Evolutionary conservation across 352 stramenopile species (phyloP), one percentile per base, ranked within the genome.

Genomic region (Pythium aristosporum): DNA sequence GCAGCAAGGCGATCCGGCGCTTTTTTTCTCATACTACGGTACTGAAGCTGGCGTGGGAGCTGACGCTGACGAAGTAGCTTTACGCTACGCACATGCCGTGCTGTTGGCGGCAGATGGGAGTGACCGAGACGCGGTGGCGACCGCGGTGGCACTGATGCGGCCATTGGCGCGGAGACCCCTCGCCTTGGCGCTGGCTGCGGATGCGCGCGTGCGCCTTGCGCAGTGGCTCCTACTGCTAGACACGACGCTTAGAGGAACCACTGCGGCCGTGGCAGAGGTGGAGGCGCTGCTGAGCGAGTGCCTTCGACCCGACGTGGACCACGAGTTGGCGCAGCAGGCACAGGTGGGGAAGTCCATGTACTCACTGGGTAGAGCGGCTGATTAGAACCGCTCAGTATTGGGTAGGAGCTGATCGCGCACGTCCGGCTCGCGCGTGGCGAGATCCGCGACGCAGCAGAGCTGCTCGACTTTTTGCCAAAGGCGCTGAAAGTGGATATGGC

Each of bases 371-470:
- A 32, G 16, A 52, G 41, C 36, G 9, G 21, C 10, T 57, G 23
- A 16, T 23, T 48, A 21, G 25, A 30, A 30, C 25, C 25, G 25
- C 25, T 30, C 25, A 5, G 25, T 30, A 28, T 37, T 25, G 7
- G 25, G 0, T 51, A 88, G 75, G 77, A 87, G 49, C 68, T 87
- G 21, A 55, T 86, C 10, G 72, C 68, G n/a, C 72, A 88, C 36
- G 52, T 83, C 23, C 57, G 74, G 39, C 67, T 79, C 15, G 64
- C 65, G 5, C 57, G 42, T 7, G 62, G 58, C 5, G 53, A 64
- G 8, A 69, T 73, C 25, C 57, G 72, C 34, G 69, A 70, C 25
- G 72, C 69, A n/a, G 61, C 66, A 49, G 39, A 63, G 25, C 37
- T 82, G 16, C 39, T 65, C n/a, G 21, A 30, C 9, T 28, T 32